Evolutionary conservation across 2,329 filamentous ascomycete species (phyloP).

Genomic region (Lachnellula subtilissima): DNA sequence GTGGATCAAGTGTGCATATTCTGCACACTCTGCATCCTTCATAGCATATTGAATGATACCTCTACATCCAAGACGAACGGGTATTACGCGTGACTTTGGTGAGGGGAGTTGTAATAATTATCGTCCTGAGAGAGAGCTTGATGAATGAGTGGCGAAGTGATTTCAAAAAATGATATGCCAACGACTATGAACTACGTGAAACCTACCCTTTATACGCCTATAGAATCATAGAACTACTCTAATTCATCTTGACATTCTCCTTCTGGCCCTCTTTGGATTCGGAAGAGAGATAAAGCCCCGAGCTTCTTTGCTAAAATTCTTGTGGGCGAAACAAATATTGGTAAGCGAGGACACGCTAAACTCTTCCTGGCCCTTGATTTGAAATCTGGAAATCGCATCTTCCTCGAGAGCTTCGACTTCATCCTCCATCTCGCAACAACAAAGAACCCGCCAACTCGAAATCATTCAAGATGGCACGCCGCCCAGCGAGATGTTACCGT

Average conservation of each 20-base stretch:
- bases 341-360: constrained; percentile 1
- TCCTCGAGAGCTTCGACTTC: constrained; percentile 8
- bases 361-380: constrained; percentile 7
- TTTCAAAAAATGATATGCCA: no score
- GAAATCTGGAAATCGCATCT: not conserved
- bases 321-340: constrained; percentile 6
- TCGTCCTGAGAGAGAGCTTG: not conserved
- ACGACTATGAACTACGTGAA: no score
- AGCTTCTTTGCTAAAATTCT: no score
- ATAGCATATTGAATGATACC: constrained; percentile 25
- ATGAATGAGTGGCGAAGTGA: no score
- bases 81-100: no score
- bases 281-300: no score
- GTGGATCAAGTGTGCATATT: constrained; percentile 3
- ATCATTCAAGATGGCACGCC: constrained; percentile 93
- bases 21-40: constrained; percentile 9
- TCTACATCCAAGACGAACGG: constrained; percentile 7
- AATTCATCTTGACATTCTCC: no score
- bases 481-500: constrained; percentile 98
- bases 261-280: no score
- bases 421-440: constrained; percentile 26
- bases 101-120: not conserved
- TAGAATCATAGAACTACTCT: no score
- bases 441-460: constrained; percentile 47
- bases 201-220: no score